phyloP scores from a whole-genome alignment of 768 basidiomycete species.

The Lentinula detonsa region DNA sequence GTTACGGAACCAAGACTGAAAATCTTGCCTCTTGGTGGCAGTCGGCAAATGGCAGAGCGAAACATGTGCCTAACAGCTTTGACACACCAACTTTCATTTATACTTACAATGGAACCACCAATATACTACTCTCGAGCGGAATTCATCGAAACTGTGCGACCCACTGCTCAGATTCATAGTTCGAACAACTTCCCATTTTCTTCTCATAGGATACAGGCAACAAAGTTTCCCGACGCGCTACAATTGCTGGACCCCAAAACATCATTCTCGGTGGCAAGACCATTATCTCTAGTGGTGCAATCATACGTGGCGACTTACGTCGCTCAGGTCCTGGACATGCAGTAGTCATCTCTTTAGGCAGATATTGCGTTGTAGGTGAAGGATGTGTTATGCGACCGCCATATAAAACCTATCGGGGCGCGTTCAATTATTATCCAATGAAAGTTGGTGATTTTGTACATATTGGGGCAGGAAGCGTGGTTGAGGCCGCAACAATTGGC shows the following conservation, averaged over 20 bases:
- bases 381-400: conserved; percentile 86
- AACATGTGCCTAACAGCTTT: conserved; percentile 1
- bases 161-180: neutral
- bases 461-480: conserved; percentile 80
- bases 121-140: conserved; percentile 78
- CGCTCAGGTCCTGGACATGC: conserved; percentile 88
- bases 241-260: conserved; percentile 90
- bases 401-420: conserved; percentile 84
- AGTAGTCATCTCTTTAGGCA: conserved; percentile 87
- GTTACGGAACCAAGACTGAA: neutral
- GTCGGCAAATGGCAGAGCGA: neutral
- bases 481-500: conserved; percentile 94
- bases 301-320: conserved; percentile 90
- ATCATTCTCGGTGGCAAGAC: conserved; percentile 97
- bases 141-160: conserved; percentile 80
- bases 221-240: conserved; percentile 89
- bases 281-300: conserved; percentile 84
- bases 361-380: conserved; percentile 90
- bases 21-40: neutral
- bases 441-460: conserved; percentile 95
- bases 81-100: neutral
- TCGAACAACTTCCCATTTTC: neutral
- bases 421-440: conserved; percentile 97
- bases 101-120: conserved; percentile 53
- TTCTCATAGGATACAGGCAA: conserved; percentile 81